Evolutionary conservation across 2,329 filamentous ascomycete species (phyloP), one percentile per base, ranked within the genome.

Genomic region (Alternaria ethzedia): DNA sequence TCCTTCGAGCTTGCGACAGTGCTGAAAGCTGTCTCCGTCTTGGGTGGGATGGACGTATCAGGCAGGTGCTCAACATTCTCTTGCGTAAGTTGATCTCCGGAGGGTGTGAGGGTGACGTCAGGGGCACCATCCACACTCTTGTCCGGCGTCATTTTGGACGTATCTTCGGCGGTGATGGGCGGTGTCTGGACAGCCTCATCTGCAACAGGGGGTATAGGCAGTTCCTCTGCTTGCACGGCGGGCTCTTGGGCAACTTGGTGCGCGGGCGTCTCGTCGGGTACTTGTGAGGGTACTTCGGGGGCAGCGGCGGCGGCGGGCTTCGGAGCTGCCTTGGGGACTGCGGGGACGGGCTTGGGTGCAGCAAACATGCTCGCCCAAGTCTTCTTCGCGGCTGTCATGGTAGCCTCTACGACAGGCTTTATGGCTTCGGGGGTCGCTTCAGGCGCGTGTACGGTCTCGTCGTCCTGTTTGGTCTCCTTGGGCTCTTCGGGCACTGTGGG

Each of bases 41-140:
- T 87, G 20, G 90, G 88, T 44, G 93, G 91, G 61, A 89, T 84
- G 46, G 95, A 97, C 59, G 86, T 87, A 82, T 97, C 94, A 69
- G 90, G 91, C 71, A 98, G 86, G 82, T 95, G 92, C 79, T 97
- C 94, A 61, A 98, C 90, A 81, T 98, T 98, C 72, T 90, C 91
- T 83, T 95, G 90, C 26, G 95, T 98, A 69, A 98, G 87, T 75
- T 94, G 89, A 79, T 94, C 93, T 81, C 91, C 90, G 23, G 92
- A 87, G 15, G 92, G 90, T 51, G 87, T 86, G 49, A 95, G 81
- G 15, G 68, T 68, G 20, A 71, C 52, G 51, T 86, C 83, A 54
- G 86, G 80, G 72, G 86, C 81, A 63, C 85, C 85, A 62, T 83
- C 82, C 45, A 83, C 79, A 58, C 79, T 75, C 28, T 82, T 78